Evolutionary conservation across 352 stramenopile genomes (phyloP).

Genomic region (Phytophthora ohioensis): DNA sequence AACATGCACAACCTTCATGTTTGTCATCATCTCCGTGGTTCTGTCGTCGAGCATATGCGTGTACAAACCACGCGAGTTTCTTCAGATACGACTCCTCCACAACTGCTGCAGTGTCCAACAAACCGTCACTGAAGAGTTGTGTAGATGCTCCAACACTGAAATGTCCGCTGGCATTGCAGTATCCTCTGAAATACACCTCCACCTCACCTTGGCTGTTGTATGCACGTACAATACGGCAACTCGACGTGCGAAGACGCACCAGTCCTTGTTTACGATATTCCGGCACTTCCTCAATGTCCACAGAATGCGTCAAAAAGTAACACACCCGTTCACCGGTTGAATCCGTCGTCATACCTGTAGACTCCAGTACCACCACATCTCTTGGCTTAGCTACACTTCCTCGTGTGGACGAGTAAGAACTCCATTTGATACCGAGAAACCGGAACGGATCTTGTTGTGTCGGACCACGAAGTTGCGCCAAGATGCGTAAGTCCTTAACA

Average conservation of each 20-base stretch:
- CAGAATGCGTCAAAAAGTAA: slow-evolving; percentile 52
- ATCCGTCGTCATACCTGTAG: slow-evolving; percentile 48
- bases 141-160: slow-evolving; percentile 32
- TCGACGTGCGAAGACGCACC: slow-evolving; percentile 45
- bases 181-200: slow-evolving; percentile 60
- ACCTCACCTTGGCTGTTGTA: slow-evolving; percentile 45
- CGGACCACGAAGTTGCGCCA: slow-evolving; percentile 33
- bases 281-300: slow-evolving; percentile 50
- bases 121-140: slow-evolving; percentile 43
- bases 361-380: slow-evolving; percentile 42
- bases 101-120: slow-evolving; percentile 50
- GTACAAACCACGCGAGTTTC: slow-evolving; percentile 73
- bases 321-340: slow-evolving; percentile 44
- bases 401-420: slow-evolving; percentile 12
- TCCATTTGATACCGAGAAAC: slow-evolving; percentile 42
- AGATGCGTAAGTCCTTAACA: slow-evolving; percentile 41
- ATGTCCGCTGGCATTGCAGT: slow-evolving; percentile 43
- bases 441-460: slow-evolving; percentile 39
- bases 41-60: slow-evolving; percentile 33
- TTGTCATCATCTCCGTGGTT: slow-evolving; percentile 24
- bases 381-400: slow-evolving; percentile 22
- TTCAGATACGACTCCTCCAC: slow-evolving; percentile 71
- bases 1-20: slow-evolving; percentile 41
- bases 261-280: slow-evolving; percentile 47
- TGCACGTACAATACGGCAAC: slow-evolving; percentile 53